These are phyloP conservation scores for Cruciata laevipes DNA, from an alignment of 257 asterid species.

Conservation along the genomic window DNA sequence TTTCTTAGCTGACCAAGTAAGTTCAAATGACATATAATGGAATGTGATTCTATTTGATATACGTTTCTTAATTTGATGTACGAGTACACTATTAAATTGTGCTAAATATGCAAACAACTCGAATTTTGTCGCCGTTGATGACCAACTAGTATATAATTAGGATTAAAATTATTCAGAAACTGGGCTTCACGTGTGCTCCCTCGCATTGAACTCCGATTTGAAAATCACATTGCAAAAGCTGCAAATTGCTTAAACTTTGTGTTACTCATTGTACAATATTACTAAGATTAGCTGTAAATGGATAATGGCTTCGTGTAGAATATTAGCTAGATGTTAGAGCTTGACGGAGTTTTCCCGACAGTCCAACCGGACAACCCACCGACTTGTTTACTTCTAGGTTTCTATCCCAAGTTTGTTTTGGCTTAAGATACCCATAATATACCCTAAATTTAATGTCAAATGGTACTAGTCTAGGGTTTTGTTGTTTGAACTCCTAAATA, in stretches of 20 bases:
- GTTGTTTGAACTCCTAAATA: not conserved
- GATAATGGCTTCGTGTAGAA: not conserved
- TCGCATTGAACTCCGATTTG: not conserved
- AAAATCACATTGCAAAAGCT: not conserved
- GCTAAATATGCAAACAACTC: conserved; percentile 18
- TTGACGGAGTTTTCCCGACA: not conserved
- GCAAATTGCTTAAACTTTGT: not conserved
- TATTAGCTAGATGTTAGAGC: not conserved
- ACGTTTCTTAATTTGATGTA: not conserved
- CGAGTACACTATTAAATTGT: not conserved
- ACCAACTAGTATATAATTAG: not conserved
- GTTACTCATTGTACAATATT: too few relatives aligned
- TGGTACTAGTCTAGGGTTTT: not conserved
- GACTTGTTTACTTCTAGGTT: conserved; percentile 1
- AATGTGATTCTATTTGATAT: too few relatives aligned
- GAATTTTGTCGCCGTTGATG: not conserved
- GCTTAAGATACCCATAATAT: not conserved
- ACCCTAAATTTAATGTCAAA: not conserved
- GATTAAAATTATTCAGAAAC: not conserved
- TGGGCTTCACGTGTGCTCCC: not conserved
- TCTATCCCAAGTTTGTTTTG: not conserved
- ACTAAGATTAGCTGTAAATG: not conserved
- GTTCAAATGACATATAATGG: too few relatives aligned
- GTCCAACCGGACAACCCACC: conserved; percentile 2
- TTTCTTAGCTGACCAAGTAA: too few relatives aligned